These are phyloP conservation scores for Collybia nuda DNA, from an alignment of 768 basidiomycete genomes.

Conservation along the genomic window DNA sequence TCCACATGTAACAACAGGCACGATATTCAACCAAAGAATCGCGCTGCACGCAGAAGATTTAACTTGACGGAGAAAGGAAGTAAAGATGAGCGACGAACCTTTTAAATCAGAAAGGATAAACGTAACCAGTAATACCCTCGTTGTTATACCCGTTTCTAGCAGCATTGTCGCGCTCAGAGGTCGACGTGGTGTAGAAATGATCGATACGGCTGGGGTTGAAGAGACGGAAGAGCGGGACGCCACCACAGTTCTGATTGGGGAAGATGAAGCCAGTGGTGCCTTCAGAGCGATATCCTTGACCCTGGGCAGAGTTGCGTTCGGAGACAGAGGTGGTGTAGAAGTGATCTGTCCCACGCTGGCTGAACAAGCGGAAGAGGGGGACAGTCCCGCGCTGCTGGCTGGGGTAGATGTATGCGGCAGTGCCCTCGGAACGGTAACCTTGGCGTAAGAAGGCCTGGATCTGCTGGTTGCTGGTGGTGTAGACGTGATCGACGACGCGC, in stretches of 20 bases:
- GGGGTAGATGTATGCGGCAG: constrained; percentile 16
- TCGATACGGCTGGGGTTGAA: constrained; percentile 15
- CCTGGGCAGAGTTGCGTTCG: constrained; percentile 15
- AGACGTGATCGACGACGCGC: constrained; percentile 20
- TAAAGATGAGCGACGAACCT: neutral
- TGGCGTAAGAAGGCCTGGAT: constrained; percentile 18
- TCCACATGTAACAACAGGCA: no score
- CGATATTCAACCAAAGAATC: no score
- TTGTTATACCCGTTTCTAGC: constrained; percentile 20
- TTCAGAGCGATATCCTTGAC: constrained; percentile 18
- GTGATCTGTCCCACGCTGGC: constrained; percentile 17
- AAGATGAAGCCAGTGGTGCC: constrained; percentile 19
- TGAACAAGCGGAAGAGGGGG: constrained; percentile 19
- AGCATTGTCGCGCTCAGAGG: constrained; percentile 18
- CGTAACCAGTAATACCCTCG: constrained; percentile 15
- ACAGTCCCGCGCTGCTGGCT: constrained; percentile 13
- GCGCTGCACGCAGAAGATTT: no score
- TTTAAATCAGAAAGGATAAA: constrained; percentile 5
- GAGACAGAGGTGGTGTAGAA: constrained; percentile 14
- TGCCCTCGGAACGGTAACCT: constrained; percentile 18
- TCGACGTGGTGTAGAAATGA: constrained; percentile 20
- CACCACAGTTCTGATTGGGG: constrained; percentile 7
- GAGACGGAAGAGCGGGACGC: constrained; percentile 18
- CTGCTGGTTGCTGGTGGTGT: constrained; percentile 18
- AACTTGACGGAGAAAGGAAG: no score